Evolutionary conservation across 2,329 filamentous ascomycete species (phyloP), one percentile per base, ranked within the genome.

Genomic region (Capronia epimyces): DNA sequence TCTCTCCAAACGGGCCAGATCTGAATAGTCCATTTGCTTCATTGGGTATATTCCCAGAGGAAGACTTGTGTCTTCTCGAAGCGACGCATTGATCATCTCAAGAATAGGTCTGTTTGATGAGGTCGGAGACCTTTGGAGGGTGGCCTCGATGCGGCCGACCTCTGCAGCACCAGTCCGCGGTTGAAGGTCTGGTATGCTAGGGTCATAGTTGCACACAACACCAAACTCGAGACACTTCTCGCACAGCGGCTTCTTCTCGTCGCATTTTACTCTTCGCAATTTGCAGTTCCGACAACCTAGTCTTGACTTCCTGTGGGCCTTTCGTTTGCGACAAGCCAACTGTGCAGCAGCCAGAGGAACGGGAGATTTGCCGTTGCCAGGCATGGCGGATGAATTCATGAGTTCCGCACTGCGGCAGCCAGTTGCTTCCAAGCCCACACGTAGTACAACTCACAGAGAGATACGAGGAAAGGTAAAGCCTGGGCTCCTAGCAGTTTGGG

Each of bases 261-360:
- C 74, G 34, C 75, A 77, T 73, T 77, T 77, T 47, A 77, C 53
- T 56, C 75, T 75, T 52, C 75, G 60, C 3, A 77, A 67, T 60
- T 77, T 77, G 63, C 75, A 78, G 57, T 77, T 77, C 9, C 71
- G 69, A 46, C 75, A 78, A 27, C 75, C 75, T 52, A 64, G 67
- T 61, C 72, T 68, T 13, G 74, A 76, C 50, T 72, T 69, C 25
- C 64, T 50, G 32, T 60, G 59, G 24, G 52, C 24, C 36, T 48
- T 53, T 27, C 50, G 54, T 24, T 51, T 51, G 47, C 43, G 43
- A 13, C 12, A n/a, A 8, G 31, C 37, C 27, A 34, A 15, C 21
- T 46, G 12, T 40, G 18, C 45, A 10, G 16, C n/a, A 8, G 20
- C 15, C 9, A 16, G 37, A 15, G 27, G 10, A 24, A 18, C 13